A percentile compares a stretch with the other conserved stretches of the same genome.
phyloP scores from a whole-genome alignment of 2,329 filamentous ascomycete genomes.

The Pyrenophora graminea region DNA sequence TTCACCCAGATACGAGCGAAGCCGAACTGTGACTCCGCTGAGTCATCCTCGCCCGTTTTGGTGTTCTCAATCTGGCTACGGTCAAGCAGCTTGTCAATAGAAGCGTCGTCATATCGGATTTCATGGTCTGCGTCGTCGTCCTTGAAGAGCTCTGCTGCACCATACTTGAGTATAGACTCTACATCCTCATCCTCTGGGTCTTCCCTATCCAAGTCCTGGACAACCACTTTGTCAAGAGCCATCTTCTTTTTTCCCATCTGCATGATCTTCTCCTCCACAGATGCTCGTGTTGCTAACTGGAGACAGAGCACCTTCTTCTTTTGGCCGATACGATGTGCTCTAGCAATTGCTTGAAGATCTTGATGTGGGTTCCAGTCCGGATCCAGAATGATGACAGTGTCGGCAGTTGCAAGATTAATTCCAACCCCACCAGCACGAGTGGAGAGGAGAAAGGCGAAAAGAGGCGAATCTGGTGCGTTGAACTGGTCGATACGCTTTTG shows the following conservation, averaged over 20 bases:
- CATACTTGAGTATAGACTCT: constrained; percentile 84
- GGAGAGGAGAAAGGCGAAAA: constrained; percentile 91
- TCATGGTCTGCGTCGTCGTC: constrained; percentile 71
- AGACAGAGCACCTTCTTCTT: constrained; percentile 95
- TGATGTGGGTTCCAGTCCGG: constrained; percentile 98
- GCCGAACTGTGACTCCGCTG: constrained; percentile 80
- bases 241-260: constrained; percentile 95
- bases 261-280: constrained; percentile 93
- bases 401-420: constrained; percentile 94
- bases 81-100: constrained; percentile 90
- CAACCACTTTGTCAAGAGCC: constrained; percentile 90
- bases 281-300: constrained; percentile 86
- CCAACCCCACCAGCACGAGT: constrained; percentile 95
- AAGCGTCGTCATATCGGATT: constrained; percentile 78
- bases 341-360: constrained; percentile 91
- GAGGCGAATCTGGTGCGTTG: constrained; percentile 78
- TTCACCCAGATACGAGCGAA: constrained; percentile 93
- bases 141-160: constrained; percentile 83
- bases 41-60: constrained; percentile 64
- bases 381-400: constrained; percentile 97
- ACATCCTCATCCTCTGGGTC: constrained; percentile 78
- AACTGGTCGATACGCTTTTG: constrained; percentile 93
- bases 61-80: constrained; percentile 79
- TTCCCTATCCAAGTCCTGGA: constrained; percentile 87
- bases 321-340: constrained; percentile 95